phyloP scores from a whole-genome alignment of 768 basidiomycete genomes.

The Coprinopsis strossmayeri region DNA sequence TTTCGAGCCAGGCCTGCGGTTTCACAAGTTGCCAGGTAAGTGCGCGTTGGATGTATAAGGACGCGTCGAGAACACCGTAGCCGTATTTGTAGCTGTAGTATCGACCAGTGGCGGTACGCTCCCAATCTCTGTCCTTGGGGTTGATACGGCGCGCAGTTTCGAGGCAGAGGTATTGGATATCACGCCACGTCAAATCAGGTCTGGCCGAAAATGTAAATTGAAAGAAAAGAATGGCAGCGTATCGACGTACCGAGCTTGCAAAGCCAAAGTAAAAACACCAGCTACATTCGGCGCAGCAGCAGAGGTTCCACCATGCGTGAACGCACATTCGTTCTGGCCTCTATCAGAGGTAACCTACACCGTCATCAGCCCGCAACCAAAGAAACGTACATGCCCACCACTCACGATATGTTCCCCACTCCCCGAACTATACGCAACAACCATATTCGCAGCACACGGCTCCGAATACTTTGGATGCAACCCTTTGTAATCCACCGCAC shows the following conservation, averaged over 20 bases:
- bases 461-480: conserved; percentile 95
- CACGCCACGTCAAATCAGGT: conserved; percentile 96
- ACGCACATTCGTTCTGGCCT: conserved; percentile 73
- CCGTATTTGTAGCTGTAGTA: conserved; percentile 86
- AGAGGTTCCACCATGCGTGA: conserved; percentile 88
- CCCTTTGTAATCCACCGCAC: conserved; percentile 87
- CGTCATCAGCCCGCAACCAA: too few species aligned
- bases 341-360: conserved; percentile 87
- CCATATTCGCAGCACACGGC: conserved; percentile 90
- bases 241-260: conserved; percentile 75
- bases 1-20: conserved; percentile 87
- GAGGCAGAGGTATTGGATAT: conserved; percentile 85
- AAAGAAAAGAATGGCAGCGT: conserved; percentile 26
- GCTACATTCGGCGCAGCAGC: conserved; percentile 96
- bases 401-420: conserved; percentile 88
- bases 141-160: conserved; percentile 73
- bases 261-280: conserved; percentile 85
- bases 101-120: conserved; percentile 63
- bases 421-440: conserved; percentile 93
- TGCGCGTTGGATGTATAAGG: conserved; percentile 66
- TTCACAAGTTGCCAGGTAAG: conserved; percentile 81
- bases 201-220: neutral
- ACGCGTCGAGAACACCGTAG: conserved; percentile 83
- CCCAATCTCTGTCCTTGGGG: conserved; percentile 90
- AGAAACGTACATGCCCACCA: too few species aligned